Evolutionary conservation across 169 alveolate genomes (phyloP).

Genomic region (Plasmodium yoelii): DNA sequence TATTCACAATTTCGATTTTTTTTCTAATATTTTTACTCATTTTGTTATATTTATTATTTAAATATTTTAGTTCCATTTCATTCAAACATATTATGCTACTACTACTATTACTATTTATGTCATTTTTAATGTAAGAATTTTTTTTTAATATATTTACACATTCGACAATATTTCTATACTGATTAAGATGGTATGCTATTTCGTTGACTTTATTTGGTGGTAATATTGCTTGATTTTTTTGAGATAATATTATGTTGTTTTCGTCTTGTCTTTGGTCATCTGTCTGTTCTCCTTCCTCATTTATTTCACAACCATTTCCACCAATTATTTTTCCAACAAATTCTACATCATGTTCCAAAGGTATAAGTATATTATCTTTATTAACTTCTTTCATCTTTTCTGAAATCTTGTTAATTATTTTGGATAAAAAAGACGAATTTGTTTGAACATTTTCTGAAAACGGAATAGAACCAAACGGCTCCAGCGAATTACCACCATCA

Average conservation of each 20-base stretch:
- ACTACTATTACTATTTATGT: neutral
- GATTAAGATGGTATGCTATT: constrained; percentile 16
- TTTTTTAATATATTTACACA: constrained; percentile 12
- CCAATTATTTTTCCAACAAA: constrained; percentile 13
- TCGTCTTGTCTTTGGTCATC: neutral
- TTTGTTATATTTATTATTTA: constrained; percentile 11
- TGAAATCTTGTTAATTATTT: constrained; percentile 1
- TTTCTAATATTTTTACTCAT: constrained; percentile 62
- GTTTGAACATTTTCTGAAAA: neutral
- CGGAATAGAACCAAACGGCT: no score
- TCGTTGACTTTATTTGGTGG: constrained; percentile 19
- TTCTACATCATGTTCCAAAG: constrained; percentile 21
- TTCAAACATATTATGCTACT: no score
- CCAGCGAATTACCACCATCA: no score
- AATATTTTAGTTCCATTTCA: no score
- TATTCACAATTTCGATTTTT: constrained; percentile 47
- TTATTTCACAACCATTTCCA: neutral
- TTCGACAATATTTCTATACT: constrained; percentile 41
- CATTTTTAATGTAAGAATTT: constrained; percentile 6
- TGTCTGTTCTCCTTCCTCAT: neutral
- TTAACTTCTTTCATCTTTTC: neutral
- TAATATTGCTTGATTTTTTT: constrained; percentile 5
- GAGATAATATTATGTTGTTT: no score
- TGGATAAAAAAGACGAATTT: neutral
- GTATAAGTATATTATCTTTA: constrained; percentile 14